A percentile compares a stretch with the other conserved stretches of the same genome.
Conservation (phyloP, 352 stramenopile species). For the Globisporangium perplexum region DNA sequence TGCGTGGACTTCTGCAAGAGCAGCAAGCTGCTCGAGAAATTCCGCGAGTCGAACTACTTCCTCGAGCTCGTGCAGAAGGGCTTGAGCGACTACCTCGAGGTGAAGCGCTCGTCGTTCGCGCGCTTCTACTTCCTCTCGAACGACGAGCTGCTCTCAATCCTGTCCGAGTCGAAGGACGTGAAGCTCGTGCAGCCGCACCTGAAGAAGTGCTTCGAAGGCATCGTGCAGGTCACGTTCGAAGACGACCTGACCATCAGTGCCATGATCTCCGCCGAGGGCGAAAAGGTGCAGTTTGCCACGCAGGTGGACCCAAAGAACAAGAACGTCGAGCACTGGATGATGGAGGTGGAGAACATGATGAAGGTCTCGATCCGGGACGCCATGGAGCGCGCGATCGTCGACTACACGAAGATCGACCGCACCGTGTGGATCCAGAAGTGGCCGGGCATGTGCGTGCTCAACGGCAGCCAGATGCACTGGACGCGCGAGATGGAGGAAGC, state of each 20-base stretch:
- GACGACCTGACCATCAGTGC: constrained; percentile 87
- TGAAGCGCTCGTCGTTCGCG: constrained; percentile 89
- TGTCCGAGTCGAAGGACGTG: constrained; percentile 92
- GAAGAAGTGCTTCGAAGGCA: constrained; percentile 94
- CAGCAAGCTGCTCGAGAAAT: constrained; percentile 89
- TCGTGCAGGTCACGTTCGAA: constrained; percentile 87
- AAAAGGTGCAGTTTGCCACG: constrained; percentile 80
- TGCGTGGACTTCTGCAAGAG: constrained; percentile 94
- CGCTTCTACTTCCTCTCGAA: constrained; percentile 95
- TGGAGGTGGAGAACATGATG: constrained; percentile 94
- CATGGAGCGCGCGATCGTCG: constrained; percentile 80
- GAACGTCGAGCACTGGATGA: constrained; percentile 93
- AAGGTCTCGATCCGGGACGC: constrained; percentile 83
- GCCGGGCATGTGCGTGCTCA: constrained; percentile 88
- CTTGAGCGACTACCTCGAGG: constrained; percentile 89
- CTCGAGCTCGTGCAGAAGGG: constrained; percentile 92
- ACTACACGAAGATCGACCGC: constrained; percentile 84
- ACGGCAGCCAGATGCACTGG: constrained; percentile 93
- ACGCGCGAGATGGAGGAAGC: constrained; percentile 87
- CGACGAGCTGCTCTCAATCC: constrained; percentile 90
- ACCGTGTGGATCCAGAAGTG: constrained; percentile 93
- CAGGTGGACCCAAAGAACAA: constrained; percentile 88
- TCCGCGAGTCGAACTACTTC: constrained; percentile 93
- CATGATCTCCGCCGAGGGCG: constrained; percentile 91
- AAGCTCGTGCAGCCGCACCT: constrained; percentile 91